phyloP scores from a whole-genome alignment of 768 basidiomycete species.

The Suillus subluteus region DNA sequence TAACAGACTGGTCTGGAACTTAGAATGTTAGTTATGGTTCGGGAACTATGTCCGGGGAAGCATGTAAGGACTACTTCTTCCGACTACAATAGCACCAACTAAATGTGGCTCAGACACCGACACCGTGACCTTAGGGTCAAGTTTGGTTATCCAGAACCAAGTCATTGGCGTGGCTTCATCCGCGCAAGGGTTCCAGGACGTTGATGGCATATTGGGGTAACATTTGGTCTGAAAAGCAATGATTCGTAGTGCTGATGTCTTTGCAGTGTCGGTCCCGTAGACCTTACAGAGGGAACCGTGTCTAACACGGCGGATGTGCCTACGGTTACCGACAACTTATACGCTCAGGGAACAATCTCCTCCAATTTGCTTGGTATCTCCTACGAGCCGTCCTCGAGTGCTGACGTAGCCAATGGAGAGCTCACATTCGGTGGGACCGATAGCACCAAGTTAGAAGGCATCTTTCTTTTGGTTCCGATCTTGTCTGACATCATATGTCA shows the following conservation, averaged over 20 bases:
- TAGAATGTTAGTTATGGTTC: conserved; percentile 59
- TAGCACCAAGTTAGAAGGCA: conserved; percentile 37
- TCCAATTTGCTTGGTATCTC: conserved; percentile 51
- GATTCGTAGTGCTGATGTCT: neutral
- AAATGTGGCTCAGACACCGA: conserved; percentile 41
- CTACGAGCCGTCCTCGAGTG: conserved; percentile 45
- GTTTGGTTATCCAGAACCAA: conserved; percentile 46
- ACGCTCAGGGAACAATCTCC: conserved; percentile 47
- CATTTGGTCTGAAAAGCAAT: neutral
- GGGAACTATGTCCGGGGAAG: conserved; percentile 54
- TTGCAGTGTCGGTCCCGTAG: conserved; percentile 49
- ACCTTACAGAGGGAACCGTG: conserved; percentile 47
- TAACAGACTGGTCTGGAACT: neutral
- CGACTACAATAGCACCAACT: neutral
- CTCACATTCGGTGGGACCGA: conserved; percentile 55
- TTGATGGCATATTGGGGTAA: conserved; percentile 55
- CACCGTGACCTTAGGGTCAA: conserved; percentile 41
- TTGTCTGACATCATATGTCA: conserved; percentile 7
- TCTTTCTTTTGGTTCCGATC: neutral
- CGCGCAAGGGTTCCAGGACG: conserved; percentile 43
- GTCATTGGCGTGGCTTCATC: conserved; percentile 46
- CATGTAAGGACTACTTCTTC: conserved; percentile 40
- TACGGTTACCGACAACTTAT: conserved; percentile 59
- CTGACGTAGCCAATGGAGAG: conserved; percentile 47
- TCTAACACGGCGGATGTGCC: conserved; percentile 38